Percentiles rank a stretch among this genome's conserved stretches.
These are phyloP conservation scores for Eimeria necatrix DNA, from an alignment of 169 alveolate genomes.

Conservation along the genomic window DNA sequence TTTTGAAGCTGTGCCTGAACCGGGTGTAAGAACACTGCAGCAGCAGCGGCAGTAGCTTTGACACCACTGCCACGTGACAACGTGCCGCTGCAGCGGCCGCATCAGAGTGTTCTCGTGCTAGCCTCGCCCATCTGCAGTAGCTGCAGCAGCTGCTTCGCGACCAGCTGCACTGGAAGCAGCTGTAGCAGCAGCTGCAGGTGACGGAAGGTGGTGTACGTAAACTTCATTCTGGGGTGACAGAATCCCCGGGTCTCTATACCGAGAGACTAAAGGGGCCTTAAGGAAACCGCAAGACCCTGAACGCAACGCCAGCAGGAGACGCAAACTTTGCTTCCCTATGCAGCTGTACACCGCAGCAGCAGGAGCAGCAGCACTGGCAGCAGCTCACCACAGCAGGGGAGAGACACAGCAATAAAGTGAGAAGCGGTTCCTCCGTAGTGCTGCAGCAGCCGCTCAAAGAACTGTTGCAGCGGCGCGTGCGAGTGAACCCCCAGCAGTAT, in stretches of 20 bases:
- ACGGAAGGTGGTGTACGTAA: constrained; percentile 14
- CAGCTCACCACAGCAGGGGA: constrained; percentile 59
- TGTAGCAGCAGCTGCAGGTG: neutral
- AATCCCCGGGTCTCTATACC: constrained; percentile 31
- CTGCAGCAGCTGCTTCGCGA: neutral
- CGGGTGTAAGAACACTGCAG: too few relatives aligned
- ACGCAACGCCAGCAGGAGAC: neutral
- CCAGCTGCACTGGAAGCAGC: neutral
- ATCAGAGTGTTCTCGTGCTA: neutral
- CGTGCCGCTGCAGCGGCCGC: too few relatives aligned
- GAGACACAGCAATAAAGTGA: constrained; percentile 48
- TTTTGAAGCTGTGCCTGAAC: neutral
- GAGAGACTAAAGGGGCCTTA: neutral
- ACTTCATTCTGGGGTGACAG: constrained; percentile 30
- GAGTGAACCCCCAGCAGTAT: constrained; percentile 63
- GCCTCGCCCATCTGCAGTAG: neutral
- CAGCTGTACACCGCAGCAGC: neutral
- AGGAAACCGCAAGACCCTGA: constrained; percentile 53
- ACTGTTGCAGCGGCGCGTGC: constrained; percentile 65
- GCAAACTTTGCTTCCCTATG: neutral
- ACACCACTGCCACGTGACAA: too few relatives aligned
- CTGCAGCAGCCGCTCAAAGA: constrained; percentile 42
- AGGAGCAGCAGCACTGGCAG: neutral
- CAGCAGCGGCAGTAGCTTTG: too few relatives aligned
- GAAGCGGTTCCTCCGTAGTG: neutral